Percentiles rank a stretch among this genome's conserved stretches.
Conservation (phyloP, 1,284 basidiomycete genomes). For the Coniophora puteana region DNA sequence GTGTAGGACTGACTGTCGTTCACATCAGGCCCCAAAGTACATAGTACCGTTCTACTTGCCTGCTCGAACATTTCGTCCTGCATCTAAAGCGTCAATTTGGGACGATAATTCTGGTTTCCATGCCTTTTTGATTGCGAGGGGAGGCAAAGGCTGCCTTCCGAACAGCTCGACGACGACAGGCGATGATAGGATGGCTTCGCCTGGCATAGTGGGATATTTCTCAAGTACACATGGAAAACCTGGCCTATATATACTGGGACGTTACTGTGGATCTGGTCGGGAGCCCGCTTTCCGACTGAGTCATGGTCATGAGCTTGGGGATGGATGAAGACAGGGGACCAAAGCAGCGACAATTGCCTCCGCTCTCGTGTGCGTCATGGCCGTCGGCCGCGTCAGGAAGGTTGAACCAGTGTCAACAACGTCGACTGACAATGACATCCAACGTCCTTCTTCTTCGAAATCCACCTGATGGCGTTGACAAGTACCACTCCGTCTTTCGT, state of each 20-base stretch:
- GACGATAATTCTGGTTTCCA: slow-evolving; percentile 19
- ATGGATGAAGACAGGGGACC: neutral
- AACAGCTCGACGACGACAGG: slow-evolving; percentile 16
- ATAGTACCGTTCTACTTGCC: slow-evolving; percentile 6
- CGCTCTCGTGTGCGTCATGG: too few relatives aligned
- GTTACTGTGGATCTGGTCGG: too few relatives aligned
- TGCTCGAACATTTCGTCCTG: slow-evolving; percentile 14
- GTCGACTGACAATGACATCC: slow-evolving; percentile 13
- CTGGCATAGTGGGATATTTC: neutral
- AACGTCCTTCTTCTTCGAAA: slow-evolving; percentile 55
- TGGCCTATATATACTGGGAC: too few relatives aligned
- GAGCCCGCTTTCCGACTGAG: neutral
- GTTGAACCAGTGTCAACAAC: too few relatives aligned
- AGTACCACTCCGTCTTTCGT: slow-evolving; percentile 46
- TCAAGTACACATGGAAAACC: too few relatives aligned
- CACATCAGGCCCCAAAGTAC: neutral
- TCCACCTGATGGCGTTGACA: slow-evolving; percentile 43
- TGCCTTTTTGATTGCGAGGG: slow-evolving; percentile 15
- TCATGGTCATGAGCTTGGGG: neutral
- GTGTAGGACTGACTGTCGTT: slow-evolving; percentile 16
- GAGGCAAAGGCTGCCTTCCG: slow-evolving; percentile 12
- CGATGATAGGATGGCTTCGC: slow-evolving; percentile 6
- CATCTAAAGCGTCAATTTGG: slow-evolving; percentile 18
- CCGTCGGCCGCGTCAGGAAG: too few relatives aligned
- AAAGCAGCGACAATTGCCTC: too few relatives aligned